Base-by-base conservation (phyloP, 73 alveolate species). In the Paramecium biaurelia region DNA sequence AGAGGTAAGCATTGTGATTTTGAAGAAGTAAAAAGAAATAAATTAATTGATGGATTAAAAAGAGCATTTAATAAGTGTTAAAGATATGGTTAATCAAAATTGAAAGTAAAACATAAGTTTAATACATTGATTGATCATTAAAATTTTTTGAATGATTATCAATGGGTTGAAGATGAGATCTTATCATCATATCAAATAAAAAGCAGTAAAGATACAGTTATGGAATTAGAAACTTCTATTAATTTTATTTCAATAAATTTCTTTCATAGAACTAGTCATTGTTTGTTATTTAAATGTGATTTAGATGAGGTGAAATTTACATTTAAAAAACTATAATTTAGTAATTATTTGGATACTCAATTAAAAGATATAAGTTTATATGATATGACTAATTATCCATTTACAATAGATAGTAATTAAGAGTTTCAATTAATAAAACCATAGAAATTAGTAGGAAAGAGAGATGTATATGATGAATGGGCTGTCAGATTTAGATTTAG, bases 351-450 rank as follows among this genome's bases (percentile, higher is more conserved):
- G 41, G 94, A 89, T 72, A 47, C 88, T 11, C 49, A 59, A 26
- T 1, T 70, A 4, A 42, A 89, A 24, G 92, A 89, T 21, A 28
- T 89, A 32, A 56, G 38, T 28, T 34, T 89, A 7, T 43, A 38
- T 70, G 94, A 89, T 26, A 89, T 70, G 26, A 89, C 92, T 5
- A 89, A 89, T 47, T 89, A 89, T 32, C 94, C 94, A 2, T 57
- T 70, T 28, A 89, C 94, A 8, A 49, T 89, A 18, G 92, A 89
- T 67, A 38, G 84, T 7, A 89, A 89, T 42, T 7, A 23, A 5
- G 42, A 86, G 34, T 86, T 35, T 37, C 56, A 86, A 20, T 20
- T 32, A 41, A 63, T 89, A 89, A 0, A 53, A 21, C 88, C 87
- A 14, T 15, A 35, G 23, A 82, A 82, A 21, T 70, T 76, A 89